Evolutionary conservation across 1,284 basidiomycete genomes (phyloP).

Genomic region (Lentinus polychrous): DNA sequence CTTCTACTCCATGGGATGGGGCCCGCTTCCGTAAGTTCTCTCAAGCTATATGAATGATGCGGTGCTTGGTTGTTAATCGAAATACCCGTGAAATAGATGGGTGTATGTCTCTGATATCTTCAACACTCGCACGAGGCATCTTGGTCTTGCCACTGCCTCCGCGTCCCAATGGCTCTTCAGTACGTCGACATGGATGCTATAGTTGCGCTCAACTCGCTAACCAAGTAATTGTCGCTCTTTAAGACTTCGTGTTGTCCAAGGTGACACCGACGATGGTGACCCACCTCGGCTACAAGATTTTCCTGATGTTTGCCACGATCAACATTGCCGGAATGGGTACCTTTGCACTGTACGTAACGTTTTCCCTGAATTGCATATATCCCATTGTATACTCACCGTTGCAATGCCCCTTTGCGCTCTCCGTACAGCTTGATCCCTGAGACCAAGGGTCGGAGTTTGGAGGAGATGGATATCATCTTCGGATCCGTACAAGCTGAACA

Average conservation of each 20-base stretch:
- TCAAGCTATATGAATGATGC: too few relatives aligned
- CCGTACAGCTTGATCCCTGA: slow-evolving; percentile 57
- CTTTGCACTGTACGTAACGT: slow-evolving; percentile 20
- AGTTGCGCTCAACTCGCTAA: background rate
- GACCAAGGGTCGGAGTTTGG: slow-evolving; percentile 67
- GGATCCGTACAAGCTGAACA: slow-evolving; percentile 55
- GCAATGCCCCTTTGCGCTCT: background rate
- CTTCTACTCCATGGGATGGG: slow-evolving; percentile 63
- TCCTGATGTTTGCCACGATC: slow-evolving; percentile 63
- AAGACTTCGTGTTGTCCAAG: slow-evolving; percentile 71
- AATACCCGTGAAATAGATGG: slow-evolving; percentile 40
- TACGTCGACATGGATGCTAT: slow-evolving; percentile 34
- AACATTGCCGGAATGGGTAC: slow-evolving; percentile 36
- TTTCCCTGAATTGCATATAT: background rate
- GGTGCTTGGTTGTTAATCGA: too few relatives aligned
- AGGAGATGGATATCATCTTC: slow-evolving; percentile 81
- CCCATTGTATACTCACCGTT: background rate
- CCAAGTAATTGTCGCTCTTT: slow-evolving; percentile 1
- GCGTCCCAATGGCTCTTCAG: slow-evolving; percentile 78
- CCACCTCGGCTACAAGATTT: slow-evolving; percentile 57
- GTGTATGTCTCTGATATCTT: slow-evolving; percentile 79
- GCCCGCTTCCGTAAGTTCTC: slow-evolving; percentile 20
- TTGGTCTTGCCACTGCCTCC: slow-evolving; percentile 65
- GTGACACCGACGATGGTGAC: slow-evolving; percentile 62
- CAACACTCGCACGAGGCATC: slow-evolving; percentile 74